A percentile compares a stretch with the other conserved stretches of the same genome.
phyloP scores from a whole-genome alignment of 306 rosid species.

The Nissolia schottii region DNA sequence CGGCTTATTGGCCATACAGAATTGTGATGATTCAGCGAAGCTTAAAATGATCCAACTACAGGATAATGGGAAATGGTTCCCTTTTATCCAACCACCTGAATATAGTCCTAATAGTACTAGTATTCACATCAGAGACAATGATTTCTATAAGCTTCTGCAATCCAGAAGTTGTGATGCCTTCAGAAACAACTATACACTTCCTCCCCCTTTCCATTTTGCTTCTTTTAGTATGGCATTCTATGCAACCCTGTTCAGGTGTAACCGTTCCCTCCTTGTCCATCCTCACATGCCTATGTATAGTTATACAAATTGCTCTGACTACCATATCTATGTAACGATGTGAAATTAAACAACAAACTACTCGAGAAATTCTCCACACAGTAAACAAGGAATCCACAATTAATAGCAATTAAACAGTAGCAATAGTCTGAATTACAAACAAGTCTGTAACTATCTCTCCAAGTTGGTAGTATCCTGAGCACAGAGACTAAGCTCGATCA shows the following conservation, averaged over 20 bases:
- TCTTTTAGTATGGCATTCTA: background rate
- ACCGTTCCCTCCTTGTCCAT: background rate
- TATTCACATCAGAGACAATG: constrained; percentile 7
- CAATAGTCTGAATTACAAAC: no score
- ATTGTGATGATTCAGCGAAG: background rate
- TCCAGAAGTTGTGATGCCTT: constrained; percentile 4
- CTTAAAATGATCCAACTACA: background rate
- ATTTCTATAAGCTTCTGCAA: background rate
- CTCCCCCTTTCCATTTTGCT: constrained; percentile 8
- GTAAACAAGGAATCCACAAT: no score
- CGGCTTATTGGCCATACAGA: constrained; percentile 22
- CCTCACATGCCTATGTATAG: background rate
- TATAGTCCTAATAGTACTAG: background rate
- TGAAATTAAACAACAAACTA: no score
- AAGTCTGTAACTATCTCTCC: no score
- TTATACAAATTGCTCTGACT: background rate
- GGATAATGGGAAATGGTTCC: background rate
- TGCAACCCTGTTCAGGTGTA: constrained; percentile 27
- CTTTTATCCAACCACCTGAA: background rate
- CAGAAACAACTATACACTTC: background rate
- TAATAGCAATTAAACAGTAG: no score
- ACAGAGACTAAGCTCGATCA: no score
- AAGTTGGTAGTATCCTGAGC: no score
- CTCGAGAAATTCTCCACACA: no score
- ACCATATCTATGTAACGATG: no score